phyloP scores from a whole-genome alignment of 768 basidiomycete species.

The Leccinum broughii region DNA sequence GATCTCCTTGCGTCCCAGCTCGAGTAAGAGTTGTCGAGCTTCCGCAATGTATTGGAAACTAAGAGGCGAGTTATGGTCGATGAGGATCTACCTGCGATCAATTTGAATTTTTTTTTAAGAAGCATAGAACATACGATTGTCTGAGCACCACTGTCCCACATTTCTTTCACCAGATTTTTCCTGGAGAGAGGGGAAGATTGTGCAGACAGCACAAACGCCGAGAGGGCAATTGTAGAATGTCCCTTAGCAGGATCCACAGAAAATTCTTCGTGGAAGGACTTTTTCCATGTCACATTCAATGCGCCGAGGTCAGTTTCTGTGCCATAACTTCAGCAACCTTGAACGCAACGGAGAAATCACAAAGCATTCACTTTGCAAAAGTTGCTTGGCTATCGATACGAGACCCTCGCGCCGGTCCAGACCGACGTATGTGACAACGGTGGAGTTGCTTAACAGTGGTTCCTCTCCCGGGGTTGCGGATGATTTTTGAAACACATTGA shows the following conservation, averaged over 20 bases:
- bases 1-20: constrained; percentile 58
- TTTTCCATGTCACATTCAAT: constrained; percentile 54
- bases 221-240: constrained; percentile 64
- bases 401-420: constrained; percentile 80
- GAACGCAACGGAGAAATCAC: neutral
- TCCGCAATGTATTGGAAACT: constrained; percentile 82
- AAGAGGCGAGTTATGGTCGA: constrained; percentile 75
- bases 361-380: constrained; percentile 51
- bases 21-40: constrained; percentile 72
- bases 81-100: constrained; percentile 58
- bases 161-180: constrained; percentile 70
- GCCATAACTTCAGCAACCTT: constrained; percentile 11
- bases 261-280: constrained; percentile 52
- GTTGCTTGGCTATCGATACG: constrained; percentile 60
- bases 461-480: constrained; percentile 28
- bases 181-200: constrained; percentile 60
- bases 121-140: constrained; percentile 53
- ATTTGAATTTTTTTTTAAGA: neutral
- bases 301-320: constrained; percentile 50
- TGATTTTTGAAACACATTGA: constrained; percentile 59
- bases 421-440: constrained; percentile 62
- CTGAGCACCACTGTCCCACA: constrained; percentile 92
- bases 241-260: constrained; percentile 43
- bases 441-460: constrained; percentile 47
- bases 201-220: constrained; percentile 84